phyloP scores from a whole-genome alignment of 2,329 filamentous ascomycete species.

The Cordyceps sp. region DNA sequence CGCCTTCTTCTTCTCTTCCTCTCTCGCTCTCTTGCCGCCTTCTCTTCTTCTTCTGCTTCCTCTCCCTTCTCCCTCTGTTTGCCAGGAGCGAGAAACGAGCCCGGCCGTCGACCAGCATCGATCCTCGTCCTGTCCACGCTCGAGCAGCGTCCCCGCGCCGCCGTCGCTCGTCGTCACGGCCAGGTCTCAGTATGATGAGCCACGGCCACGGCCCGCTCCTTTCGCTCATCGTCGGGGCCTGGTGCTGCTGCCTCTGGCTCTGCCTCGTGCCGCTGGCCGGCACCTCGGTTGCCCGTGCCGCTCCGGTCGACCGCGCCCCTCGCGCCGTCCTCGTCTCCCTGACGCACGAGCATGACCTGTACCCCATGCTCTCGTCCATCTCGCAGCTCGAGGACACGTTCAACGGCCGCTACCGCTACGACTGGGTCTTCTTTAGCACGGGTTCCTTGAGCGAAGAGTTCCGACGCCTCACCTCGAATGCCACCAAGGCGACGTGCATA shows the following conservation, averaged over 20 bases:
- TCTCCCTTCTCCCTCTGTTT: background rate
- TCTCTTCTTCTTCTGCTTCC: slow-evolving; percentile 1
- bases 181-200: slow-evolving; percentile 6
- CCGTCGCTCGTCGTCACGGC: no score
- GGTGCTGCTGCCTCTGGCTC: slow-evolving; percentile 7
- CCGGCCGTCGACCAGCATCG: background rate
- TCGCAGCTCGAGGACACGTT: slow-evolving; percentile 39
- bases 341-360: slow-evolving; percentile 14
- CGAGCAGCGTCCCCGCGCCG: no score
- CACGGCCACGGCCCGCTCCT: background rate
- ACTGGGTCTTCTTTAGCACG: slow-evolving; percentile 81
- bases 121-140: no score
- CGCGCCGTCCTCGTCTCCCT: slow-evolving; percentile 16
- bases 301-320: slow-evolving; percentile 9
- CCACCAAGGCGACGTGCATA: slow-evolving; percentile 52
- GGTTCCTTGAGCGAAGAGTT: slow-evolving; percentile 64
- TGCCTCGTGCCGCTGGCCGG: slow-evolving; percentile 6
- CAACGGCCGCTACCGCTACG: slow-evolving; percentile 71
- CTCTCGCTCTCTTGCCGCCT: no score
- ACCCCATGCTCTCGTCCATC: slow-evolving; percentile 24
- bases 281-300: slow-evolving; percentile 8
- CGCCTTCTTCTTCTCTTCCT: no score
- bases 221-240: slow-evolving; percentile 4
- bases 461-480: slow-evolving; percentile 48
- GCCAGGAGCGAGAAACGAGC: no score